Base-by-base conservation (phyloP, 768 basidiomycete genomes). In the Rhodotorula taiwanensis region DNA sequence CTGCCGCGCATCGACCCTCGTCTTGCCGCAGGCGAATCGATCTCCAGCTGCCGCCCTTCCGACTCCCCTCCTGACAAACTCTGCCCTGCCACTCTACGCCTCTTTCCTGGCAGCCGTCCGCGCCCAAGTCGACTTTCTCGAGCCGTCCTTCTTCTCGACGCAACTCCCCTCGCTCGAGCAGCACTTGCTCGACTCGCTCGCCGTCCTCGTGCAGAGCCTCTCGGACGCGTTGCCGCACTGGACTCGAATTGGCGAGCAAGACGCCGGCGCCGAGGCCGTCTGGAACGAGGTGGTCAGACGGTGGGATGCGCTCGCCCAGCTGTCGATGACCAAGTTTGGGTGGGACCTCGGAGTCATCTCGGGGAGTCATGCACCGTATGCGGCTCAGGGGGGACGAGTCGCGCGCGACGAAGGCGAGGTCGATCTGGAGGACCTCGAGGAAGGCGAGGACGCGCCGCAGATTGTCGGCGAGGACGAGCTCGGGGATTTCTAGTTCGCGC, bases 381-480 rank as follows among this genome's bases (percentile, higher is more conserved):
- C 36, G 20, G 28, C 52, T 50, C 10, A 52, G 30, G 47, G 34
- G 31, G 59, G 52, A 10, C 50, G 45, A 45, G 41, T 31, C 52
- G 18, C 57, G 62, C 56, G 41, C 42, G 53, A 59, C 27, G 51
- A 52, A 20, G 70, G 60, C 50, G 66, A 73, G 42, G 44, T 63
- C 2, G 72, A 71, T 33, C 53, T 70, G 15, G 62, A 84, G 64
- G 76, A 78, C 23, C 77, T 77, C 33, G 89, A 86, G 76, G 78
- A 79, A 42, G 75, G 75, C 1, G 72, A 73, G 45, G 71, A 73
- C n/a, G 72, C 72, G 16, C 72, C 72, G 27, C 69, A 67, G 18
- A 62, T 73, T 50, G 62, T 73, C 2, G 72, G 72, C 39, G 54
- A 60, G 13, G 62, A 58, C 7, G 52, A 30, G 14, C n/a, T 58